phyloP scores from a whole-genome alignment of 2,329 filamentous ascomycete genomes.

The Fusarium lateritium region DNA sequence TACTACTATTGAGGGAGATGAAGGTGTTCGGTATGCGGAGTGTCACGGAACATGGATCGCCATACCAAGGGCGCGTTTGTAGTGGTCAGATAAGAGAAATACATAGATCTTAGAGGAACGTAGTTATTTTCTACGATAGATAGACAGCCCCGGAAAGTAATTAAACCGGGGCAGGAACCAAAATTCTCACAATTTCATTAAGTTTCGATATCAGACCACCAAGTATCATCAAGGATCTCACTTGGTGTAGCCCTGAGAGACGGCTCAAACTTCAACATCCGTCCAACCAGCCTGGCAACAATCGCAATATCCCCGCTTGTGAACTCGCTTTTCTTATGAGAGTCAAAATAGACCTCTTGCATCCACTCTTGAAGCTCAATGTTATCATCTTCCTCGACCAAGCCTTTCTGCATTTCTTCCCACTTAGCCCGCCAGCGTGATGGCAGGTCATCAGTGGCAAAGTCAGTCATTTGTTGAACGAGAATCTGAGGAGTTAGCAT shows the following conservation, averaged over 20 bases:
- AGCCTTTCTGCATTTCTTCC: constrained; percentile 14
- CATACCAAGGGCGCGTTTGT: too few relatives aligned
- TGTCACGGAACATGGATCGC: too few relatives aligned
- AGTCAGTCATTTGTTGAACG: constrained; percentile 38
- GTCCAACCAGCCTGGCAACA: constrained; percentile 2
- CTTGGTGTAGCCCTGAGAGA: constrained; percentile 25
- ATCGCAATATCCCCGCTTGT: constrained; percentile 15
- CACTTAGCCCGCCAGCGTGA: constrained; percentile 33
- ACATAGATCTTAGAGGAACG: too few relatives aligned
- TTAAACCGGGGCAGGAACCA: too few relatives aligned
- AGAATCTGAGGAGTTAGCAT: constrained; percentile 30
- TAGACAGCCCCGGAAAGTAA: too few relatives aligned
- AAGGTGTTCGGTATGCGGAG: too few relatives aligned
- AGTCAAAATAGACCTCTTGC: constrained; percentile 36
- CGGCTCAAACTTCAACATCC: constrained; percentile 43
- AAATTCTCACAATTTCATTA: too few relatives aligned
- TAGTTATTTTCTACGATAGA: too few relatives aligned
- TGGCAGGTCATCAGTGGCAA: constrained; percentile 29
- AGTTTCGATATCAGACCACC: constrained; percentile 5
- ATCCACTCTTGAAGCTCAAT: constrained; percentile 35
- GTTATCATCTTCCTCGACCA: neutral
- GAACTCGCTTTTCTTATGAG: constrained; percentile 14
- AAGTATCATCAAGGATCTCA: constrained; percentile 26
- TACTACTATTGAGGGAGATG: too few relatives aligned
- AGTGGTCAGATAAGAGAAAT: too few relatives aligned